These are phyloP conservation scores for Aureobasidium sp. DNA, from an alignment of 2,329 filamentous ascomycete genomes.

Conservation along the genomic window DNA sequence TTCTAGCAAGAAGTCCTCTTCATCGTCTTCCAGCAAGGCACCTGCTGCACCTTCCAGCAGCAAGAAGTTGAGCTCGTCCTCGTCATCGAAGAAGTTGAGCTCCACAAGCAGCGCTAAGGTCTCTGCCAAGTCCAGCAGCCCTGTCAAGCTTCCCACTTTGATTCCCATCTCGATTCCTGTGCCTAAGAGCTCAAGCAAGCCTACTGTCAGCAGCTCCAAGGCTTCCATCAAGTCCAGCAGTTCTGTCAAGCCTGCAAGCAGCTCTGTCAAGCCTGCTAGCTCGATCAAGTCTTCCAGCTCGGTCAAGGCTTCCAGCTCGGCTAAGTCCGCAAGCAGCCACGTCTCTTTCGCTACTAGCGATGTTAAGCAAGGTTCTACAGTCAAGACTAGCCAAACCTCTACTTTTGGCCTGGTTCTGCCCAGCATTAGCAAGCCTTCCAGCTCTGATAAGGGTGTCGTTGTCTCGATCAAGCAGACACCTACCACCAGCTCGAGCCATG, in stretches of 20 bases:
- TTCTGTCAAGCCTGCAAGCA: neutral
- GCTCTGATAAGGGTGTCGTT: neutral
- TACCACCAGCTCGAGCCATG: neutral
- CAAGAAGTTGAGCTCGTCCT: neutral
- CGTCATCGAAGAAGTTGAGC: neutral
- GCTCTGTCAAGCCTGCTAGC: neutral
- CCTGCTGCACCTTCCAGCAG: neutral
- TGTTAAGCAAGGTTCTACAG: neutral
- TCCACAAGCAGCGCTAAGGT: neutral
- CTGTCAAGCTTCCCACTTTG: neutral
- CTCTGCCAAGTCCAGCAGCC: neutral
- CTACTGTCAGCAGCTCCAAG: neutral
- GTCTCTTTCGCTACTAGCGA: neutral
- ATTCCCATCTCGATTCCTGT: neutral
- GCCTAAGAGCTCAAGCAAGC: neutral
- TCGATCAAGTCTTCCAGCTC: neutral
- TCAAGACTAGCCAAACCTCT: neutral
- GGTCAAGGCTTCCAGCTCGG: neutral
- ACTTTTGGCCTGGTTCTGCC: neutral
- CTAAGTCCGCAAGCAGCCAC: neutral
- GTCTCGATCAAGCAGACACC: slow-evolving; percentile 1
- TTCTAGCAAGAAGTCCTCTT: neutral
- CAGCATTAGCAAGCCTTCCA: neutral
- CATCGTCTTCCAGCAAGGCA: neutral
- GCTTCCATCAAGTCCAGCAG: neutral